Conservation (phyloP, 768 basidiomycete genomes). For the Trichaptum fuscoviolaceum region DNA sequence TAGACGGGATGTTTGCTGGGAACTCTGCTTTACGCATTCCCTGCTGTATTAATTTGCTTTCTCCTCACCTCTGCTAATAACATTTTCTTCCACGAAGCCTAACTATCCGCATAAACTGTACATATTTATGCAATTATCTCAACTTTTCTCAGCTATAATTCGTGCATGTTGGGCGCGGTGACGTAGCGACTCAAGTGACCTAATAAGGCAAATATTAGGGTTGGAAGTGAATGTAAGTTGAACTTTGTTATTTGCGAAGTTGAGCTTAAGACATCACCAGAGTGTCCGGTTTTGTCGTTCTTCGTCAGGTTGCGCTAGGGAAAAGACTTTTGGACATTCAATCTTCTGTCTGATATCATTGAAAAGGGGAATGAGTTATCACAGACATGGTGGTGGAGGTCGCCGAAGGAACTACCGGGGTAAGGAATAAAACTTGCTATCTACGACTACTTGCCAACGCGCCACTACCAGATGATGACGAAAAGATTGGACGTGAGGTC, state of each 20-base stretch:
- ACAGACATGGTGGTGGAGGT: not conserved
- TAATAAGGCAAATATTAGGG: no score
- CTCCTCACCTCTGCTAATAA: not conserved
- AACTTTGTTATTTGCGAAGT: no score
- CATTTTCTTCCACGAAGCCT: no score
- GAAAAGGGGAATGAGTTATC: not conserved
- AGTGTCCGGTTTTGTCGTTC: not conserved
- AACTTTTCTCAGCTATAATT: not conserved
- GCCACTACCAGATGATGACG: conserved; percentile 43
- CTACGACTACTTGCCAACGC: not conserved
- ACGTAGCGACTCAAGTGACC: no score
- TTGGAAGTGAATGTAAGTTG: no score
- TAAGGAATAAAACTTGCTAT: not conserved
- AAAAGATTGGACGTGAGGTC: conserved; percentile 55
- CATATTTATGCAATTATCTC: not conserved
- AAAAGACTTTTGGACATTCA: not conserved
- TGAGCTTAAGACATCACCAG: no score
- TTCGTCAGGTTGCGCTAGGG: not conserved
- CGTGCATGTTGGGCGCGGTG: no score
- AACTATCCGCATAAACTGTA: not conserved
- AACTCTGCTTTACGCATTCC: not conserved
- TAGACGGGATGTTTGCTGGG: not conserved
- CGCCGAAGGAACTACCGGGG: not conserved
- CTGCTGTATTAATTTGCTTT: not conserved
- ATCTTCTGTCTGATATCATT: not conserved